Evolutionary conservation across 306 rosid species (phyloP).

Genomic region (Fagus sylvatica): DNA sequence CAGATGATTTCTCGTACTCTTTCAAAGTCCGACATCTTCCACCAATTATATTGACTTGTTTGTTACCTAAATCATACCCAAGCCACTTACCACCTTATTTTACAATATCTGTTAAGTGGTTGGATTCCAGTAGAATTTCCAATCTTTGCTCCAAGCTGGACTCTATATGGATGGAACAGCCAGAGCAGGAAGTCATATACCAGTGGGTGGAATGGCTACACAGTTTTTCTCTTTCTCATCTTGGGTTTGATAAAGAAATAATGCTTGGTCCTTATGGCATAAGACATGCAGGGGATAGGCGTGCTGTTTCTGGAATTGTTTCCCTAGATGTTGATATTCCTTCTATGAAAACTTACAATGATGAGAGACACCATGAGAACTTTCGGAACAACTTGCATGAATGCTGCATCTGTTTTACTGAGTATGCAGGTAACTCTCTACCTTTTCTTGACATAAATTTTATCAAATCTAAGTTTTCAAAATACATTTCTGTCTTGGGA

Average conservation of each 20-base stretch:
- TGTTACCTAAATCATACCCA: constrained; percentile 81
- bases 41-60: constrained; percentile 78
- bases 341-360: constrained; percentile 55
- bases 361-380: constrained; percentile 56
- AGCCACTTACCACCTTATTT: constrained; percentile 74
- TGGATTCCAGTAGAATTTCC: constrained; percentile 56
- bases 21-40: constrained; percentile 76
- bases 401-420: constrained; percentile 80
- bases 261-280: constrained; percentile 63
- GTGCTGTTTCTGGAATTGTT: constrained; percentile 55
- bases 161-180: constrained; percentile 69
- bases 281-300: constrained; percentile 50
- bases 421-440: constrained; percentile 60
- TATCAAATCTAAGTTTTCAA: not conserved
- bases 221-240: constrained; percentile 60
- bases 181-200: constrained; percentile 80
- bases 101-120: constrained; percentile 71
- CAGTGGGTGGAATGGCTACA: constrained; percentile 92
- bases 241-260: constrained; percentile 65
- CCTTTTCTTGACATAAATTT: constrained; percentile 14
- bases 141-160: constrained; percentile 70
- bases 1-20: constrained; percentile 58
- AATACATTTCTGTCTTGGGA: not conserved
- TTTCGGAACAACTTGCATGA: constrained; percentile 62
- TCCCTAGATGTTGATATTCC: constrained; percentile 73